Percentiles rank a stretch among this genome's conserved stretches.
Conservation (phyloP, 345 rosid genomes). For the Eucalyptus cladocalyx region DNA sequence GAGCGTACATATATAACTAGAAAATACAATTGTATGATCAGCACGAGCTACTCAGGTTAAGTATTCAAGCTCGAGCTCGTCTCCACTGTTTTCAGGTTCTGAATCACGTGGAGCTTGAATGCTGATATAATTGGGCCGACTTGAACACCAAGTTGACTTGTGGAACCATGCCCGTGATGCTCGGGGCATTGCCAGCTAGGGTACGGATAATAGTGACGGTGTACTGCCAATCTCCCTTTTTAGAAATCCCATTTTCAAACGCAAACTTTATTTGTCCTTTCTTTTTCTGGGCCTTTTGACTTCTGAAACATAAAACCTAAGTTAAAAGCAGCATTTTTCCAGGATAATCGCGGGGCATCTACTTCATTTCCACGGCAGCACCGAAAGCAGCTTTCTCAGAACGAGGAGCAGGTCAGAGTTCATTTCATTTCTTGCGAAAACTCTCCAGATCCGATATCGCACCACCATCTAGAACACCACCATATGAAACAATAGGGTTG, state of each 20-base stretch:
- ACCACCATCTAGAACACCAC: too few species aligned
- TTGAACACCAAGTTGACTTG: too few species aligned
- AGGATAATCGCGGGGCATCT: neutral
- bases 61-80: too few species aligned
- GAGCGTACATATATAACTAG: too few species aligned
- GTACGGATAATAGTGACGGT: neutral
- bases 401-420: neutral
- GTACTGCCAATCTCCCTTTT: neutral
- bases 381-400: neutral
- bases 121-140: too few species aligned
- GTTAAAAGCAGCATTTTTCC: neutral
- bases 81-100: too few species aligned
- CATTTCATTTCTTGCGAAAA: neutral
- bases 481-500: neutral
- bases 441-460: neutral
- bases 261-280: neutral
- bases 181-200: too few species aligned
- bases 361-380: neutral
- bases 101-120: too few species aligned
- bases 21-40: too few species aligned
- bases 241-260: neutral
- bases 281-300: neutral
- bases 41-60: too few species aligned
- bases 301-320: neutral
- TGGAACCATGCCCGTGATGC: too few species aligned